Percentiles rank a stretch among this genome's conserved stretches.
phyloP scores from a whole-genome alignment of 305 asterid genomes.

The Solanum hybrid region DNA sequence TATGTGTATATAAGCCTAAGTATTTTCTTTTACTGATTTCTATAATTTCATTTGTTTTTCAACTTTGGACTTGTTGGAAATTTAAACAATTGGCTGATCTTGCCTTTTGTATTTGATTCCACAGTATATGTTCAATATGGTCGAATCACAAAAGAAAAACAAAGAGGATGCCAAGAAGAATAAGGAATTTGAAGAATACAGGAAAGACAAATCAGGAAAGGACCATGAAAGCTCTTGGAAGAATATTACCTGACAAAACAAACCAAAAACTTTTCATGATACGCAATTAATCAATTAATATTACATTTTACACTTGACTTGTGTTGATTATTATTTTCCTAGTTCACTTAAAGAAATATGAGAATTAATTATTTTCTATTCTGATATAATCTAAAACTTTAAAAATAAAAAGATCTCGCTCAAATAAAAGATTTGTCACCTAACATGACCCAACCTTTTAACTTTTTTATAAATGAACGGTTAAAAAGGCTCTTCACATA shows the following conservation, averaged over 20 bases:
- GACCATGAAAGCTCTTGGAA: not conserved
- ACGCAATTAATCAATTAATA: not conserved
- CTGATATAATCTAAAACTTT: not conserved
- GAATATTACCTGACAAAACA: not conserved
- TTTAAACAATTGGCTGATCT: not conserved
- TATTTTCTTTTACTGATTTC: not conserved
- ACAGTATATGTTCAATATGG: not conserved
- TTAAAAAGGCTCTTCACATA: not conserved
- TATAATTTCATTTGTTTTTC: not conserved
- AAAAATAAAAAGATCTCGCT: not conserved
- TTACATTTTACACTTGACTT: not conserved
- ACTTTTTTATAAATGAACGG: not conserved
- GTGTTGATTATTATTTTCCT: not conserved
- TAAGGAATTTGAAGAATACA: not conserved
- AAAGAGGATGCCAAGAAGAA: not conserved
- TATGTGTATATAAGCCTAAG: too few species aligned
- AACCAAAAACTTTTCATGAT: not conserved
- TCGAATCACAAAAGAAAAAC: not conserved
- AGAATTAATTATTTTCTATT: not conserved
- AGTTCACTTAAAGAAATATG: not conserved
- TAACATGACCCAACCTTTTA: not conserved
- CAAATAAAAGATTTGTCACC: not conserved
- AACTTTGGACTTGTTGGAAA: not conserved
- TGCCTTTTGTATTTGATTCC: not conserved
- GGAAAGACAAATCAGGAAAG: not conserved